These are phyloP conservation scores for Irpex sp. DNA, from an alignment of 1,284 basidiomycete genomes.

Conservation along the genomic window DNA sequence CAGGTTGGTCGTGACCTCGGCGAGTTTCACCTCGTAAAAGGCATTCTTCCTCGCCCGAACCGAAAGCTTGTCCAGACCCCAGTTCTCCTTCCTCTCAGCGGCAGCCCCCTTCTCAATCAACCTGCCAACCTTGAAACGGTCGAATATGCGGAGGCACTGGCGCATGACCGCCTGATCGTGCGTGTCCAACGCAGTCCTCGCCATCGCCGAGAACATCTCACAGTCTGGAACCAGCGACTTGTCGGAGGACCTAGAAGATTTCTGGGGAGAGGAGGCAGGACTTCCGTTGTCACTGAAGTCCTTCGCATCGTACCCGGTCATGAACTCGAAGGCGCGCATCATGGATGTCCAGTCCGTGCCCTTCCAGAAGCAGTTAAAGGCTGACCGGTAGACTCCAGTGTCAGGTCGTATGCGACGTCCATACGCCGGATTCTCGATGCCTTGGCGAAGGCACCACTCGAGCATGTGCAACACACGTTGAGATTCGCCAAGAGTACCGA, in stretches of 20 bases:
- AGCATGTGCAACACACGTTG: constrained; percentile 49
- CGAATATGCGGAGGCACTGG: constrained; percentile 55
- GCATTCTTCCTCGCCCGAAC: constrained; percentile 9
- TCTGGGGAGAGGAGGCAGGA: neutral
- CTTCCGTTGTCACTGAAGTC: constrained; percentile 40
- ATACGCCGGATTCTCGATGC: constrained; percentile 23
- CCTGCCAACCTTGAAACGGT: constrained; percentile 27
- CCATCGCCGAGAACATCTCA: constrained; percentile 47
- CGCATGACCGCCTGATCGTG: constrained; percentile 45
- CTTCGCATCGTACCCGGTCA: constrained; percentile 56
- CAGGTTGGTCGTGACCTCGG: constrained; percentile 18
- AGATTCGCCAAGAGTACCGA: constrained; percentile 25
- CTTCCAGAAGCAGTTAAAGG: constrained; percentile 56
- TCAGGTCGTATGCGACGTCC: constrained; percentile 40
- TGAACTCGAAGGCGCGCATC: constrained; percentile 53
- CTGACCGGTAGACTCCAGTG: constrained; percentile 47
- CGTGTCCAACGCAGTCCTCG: constrained; percentile 50
- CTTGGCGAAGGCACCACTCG: constrained; percentile 58
- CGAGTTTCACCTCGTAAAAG: constrained; percentile 22
- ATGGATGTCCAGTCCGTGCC: constrained; percentile 59
- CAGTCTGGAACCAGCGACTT: constrained; percentile 41
- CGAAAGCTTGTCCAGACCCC: constrained; percentile 1
- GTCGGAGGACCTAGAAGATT: constrained; percentile 25
- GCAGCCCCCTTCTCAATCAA: neutral
- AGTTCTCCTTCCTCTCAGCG: constrained; percentile 6